Evolutionary conservation across 345 rosid species (phyloP).

Genomic region (Brassica rapa): DNA sequence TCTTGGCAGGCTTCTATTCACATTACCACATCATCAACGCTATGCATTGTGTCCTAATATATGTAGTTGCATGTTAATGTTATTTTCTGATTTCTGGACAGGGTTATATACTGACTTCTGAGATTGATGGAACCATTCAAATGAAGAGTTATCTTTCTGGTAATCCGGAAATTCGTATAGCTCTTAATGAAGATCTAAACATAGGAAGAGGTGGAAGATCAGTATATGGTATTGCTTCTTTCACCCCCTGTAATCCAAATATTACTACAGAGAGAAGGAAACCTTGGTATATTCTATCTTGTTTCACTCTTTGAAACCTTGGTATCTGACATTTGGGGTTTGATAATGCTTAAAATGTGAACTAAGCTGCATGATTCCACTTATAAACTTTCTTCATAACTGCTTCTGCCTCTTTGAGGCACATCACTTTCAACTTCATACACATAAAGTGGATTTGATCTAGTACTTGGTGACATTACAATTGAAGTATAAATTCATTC

Average conservation of each 20-base stretch:
- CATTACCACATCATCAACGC: conserved; percentile 11
- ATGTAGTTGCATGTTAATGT: conserved; percentile 10
- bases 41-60: background rate
- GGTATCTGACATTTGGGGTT: background rate
- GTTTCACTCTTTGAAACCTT: background rate
- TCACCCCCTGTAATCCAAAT: background rate
- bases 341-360: conserved; percentile 9
- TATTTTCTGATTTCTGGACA: conserved; percentile 35
- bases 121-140: conserved; percentile 99
- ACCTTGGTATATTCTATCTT: background rate
- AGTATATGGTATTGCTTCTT: conserved; percentile 60
- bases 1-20: background rate
- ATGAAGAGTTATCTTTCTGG: conserved; percentile 99
- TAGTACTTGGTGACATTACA: background rate
- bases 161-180: conserved; percentile 94
- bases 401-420: background rate
- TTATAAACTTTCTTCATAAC: conserved; percentile 8
- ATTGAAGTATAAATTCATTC: background rate
- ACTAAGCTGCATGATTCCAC: conserved; percentile 19
- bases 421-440: background rate
- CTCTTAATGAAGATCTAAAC: conserved; percentile 90
- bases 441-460: conserved; percentile 4
- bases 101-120: conserved; percentile 98
- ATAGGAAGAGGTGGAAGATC: conserved; percentile 86
- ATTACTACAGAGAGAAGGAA: background rate